Percentiles rank a stretch among this genome's conserved stretches.
Evolutionary conservation across 2,329 filamentous ascomycete species (phyloP).

Genomic region (Talaromyces piceae): DNA sequence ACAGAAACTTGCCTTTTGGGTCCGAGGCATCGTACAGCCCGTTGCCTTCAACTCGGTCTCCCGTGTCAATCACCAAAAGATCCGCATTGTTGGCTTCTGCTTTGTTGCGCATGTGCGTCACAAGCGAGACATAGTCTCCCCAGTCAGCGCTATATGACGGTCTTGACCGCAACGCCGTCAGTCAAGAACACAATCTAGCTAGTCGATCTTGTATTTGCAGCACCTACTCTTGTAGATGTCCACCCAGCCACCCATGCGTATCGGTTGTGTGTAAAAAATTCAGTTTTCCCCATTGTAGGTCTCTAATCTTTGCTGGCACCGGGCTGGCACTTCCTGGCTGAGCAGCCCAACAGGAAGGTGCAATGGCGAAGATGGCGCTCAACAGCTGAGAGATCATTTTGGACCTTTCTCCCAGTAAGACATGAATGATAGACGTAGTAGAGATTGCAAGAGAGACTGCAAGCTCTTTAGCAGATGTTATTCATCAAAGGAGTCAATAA

Average conservation of each 20-base stretch:
- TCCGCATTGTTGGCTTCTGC: conserved; percentile 75
- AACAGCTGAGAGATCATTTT: conserved; percentile 14
- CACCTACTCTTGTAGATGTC: conserved; percentile 78
- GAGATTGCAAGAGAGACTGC: neutral
- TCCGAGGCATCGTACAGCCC: conserved; percentile 85
- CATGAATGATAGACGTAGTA: neutral
- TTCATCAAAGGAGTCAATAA: too few relatives aligned
- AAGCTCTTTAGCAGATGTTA: too few relatives aligned
- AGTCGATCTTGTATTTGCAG: neutral
- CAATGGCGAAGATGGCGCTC: conserved; percentile 13
- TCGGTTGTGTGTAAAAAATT: conserved; percentile 98
- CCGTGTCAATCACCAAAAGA: conserved; percentile 88
- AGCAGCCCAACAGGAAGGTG: conserved; percentile 37
- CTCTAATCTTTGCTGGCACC: conserved; percentile 70
- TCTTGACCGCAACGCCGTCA: conserved; percentile 35
- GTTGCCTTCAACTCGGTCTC: conserved; percentile 88
- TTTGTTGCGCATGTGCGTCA: conserved; percentile 68
- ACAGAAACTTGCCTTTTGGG: conserved; percentile 82
- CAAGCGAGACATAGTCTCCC: conserved; percentile 96
- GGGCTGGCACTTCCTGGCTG: conserved; percentile 78
- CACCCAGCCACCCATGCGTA: conserved; percentile 91
- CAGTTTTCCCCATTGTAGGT: conserved; percentile 84
- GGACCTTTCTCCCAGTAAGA: neutral
- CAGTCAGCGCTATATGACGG: conserved; percentile 92
- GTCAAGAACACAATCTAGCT: neutral